Base-by-base conservation (phyloP, 768 basidiomycete genomes). In the Podaxis sp. region DNA sequence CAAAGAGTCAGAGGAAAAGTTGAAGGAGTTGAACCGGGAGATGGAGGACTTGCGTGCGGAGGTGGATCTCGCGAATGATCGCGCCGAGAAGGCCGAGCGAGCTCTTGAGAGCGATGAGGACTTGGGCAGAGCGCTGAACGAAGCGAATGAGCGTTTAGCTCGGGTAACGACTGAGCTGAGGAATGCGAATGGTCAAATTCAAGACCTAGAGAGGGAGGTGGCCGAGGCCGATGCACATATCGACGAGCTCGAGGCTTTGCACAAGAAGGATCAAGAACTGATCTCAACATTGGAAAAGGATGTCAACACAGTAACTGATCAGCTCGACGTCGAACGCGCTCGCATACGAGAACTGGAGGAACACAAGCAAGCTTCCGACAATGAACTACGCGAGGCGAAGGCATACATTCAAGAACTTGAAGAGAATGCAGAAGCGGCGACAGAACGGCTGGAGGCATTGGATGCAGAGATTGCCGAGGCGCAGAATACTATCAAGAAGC, bases 41-140 rank as follows among this genome's bases (percentile, higher is more conserved):
- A 68, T 87, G 33, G 73, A 72, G 12, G 79, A 80, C 48, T 70
- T 80, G 26, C 76, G 82, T 63, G 82, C 72, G 1, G 87, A 89
- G 63, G 76, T 82, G 54, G 81, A 88, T 63, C 75, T 79, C 13
- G 85, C 87, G 0, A 72, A 79, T 8, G 85, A 87, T 57, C 81
- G 89, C 38, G 86, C 85, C 0, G 79, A 79, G 64, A 87, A 88
- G 68, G 88, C 87, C 0, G 90, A 92, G 67, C 76, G 72, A 28
- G 82, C 84, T 12, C 75, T 92, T 56, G 87, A 86, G 70, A 83
- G 77, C 58, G 87, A 83, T 40, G 82, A 82, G 65, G 92, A 92
- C 52, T 78, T 92, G 1, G 91, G 89, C 1, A 83, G 83, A 0
- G 88, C 87, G 57, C 69, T 92, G 61, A 82, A 80, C 63, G 84